Percentiles rank a stretch among this genome's conserved stretches.
These are phyloP conservation scores for Cylindrotheca fusiformis DNA, from an alignment of 108 stramenopile genomes.

Conservation along the genomic window DNA sequence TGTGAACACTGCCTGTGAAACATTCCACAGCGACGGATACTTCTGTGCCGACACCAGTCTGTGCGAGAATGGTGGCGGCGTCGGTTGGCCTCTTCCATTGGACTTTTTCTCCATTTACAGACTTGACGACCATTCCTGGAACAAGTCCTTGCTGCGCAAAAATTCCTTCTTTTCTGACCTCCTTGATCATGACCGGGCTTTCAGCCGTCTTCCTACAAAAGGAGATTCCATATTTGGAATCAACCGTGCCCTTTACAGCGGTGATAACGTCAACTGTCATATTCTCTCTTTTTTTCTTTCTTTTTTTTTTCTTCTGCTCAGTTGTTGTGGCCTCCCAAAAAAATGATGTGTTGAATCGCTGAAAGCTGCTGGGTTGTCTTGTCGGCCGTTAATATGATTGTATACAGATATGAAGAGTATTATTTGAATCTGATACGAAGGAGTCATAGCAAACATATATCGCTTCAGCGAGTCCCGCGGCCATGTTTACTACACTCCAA, in stretches of 20 bases:
- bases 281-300: too few relatives aligned
- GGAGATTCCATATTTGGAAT: constrained; percentile 32
- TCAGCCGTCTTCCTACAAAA: constrained; percentile 18
- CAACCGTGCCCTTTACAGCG: constrained; percentile 20
- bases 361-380: too few relatives aligned
- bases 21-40: constrained; percentile 12
- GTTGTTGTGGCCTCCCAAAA: too few relatives aligned
- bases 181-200: constrained; percentile 23
- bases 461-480: too few relatives aligned
- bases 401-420: too few relatives aligned
- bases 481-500: too few relatives aligned
- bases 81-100: constrained; percentile 32
- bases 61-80: constrained; percentile 20
- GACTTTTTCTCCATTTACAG: constrained; percentile 19
- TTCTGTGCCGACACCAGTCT: constrained; percentile 15
- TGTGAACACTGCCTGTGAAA: constrained; percentile 11
- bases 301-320: too few relatives aligned
- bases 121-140: constrained; percentile 28
- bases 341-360: too few relatives aligned
- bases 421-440: too few relatives aligned
- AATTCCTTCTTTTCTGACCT: constrained; percentile 20
- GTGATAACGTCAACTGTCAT: constrained; percentile 26
- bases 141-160: constrained; percentile 17
- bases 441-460: too few relatives aligned
- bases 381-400: too few relatives aligned